These are phyloP conservation scores for Wickerhamiella infanticola DNA, from an alignment of 1,139 yeast species.

Conservation along the genomic window DNA sequence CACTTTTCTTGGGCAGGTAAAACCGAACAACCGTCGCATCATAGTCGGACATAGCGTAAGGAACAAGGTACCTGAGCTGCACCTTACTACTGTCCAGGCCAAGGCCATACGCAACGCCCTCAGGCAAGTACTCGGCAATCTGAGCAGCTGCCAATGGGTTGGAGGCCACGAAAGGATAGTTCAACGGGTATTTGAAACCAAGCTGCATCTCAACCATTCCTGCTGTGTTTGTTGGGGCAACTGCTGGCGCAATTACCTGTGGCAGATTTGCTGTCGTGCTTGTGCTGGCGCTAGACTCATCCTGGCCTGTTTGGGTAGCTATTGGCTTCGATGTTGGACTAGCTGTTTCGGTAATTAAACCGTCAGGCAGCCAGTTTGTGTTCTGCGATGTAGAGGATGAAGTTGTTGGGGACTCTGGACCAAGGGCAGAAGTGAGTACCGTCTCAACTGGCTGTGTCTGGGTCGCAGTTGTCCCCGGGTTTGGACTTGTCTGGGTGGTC, in stretches of 20 bases:
- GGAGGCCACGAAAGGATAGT: slow-evolving; percentile 28
- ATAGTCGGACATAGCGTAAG: slow-evolving; percentile 21
- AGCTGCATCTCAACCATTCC: slow-evolving; percentile 24
- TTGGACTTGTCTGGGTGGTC: too few relatives aligned
- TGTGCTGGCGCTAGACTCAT: slow-evolving; percentile 9
- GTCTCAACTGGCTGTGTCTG: too few relatives aligned
- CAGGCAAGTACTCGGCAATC: slow-evolving; percentile 28
- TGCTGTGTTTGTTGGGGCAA: slow-evolving; percentile 18
- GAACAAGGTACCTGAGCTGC: slow-evolving; percentile 23
- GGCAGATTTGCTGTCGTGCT: slow-evolving; percentile 20
- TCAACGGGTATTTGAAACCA: slow-evolving; percentile 27
- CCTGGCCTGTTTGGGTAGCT: slow-evolving; percentile 3
- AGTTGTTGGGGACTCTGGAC: too few relatives aligned
- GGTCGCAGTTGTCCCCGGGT: too few relatives aligned
- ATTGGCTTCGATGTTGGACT: slow-evolving; percentile 13
- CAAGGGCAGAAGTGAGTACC: background rate
- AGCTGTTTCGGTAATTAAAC: slow-evolving; percentile 18
- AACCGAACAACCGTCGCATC: slow-evolving; percentile 26
- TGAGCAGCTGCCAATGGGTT: slow-evolving; percentile 31
- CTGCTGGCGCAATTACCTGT: slow-evolving; percentile 26
- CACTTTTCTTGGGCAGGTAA: slow-evolving; percentile 23
- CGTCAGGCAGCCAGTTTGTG: slow-evolving; percentile 23
- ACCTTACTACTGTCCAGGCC: slow-evolving; percentile 17
- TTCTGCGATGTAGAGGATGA: too few relatives aligned
- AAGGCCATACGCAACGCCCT: slow-evolving; percentile 26